A percentile compares a stretch with the other conserved stretches of the same genome.
phyloP scores from a whole-genome alignment of 257 asterid species.

The Prunella vulgaris region DNA sequence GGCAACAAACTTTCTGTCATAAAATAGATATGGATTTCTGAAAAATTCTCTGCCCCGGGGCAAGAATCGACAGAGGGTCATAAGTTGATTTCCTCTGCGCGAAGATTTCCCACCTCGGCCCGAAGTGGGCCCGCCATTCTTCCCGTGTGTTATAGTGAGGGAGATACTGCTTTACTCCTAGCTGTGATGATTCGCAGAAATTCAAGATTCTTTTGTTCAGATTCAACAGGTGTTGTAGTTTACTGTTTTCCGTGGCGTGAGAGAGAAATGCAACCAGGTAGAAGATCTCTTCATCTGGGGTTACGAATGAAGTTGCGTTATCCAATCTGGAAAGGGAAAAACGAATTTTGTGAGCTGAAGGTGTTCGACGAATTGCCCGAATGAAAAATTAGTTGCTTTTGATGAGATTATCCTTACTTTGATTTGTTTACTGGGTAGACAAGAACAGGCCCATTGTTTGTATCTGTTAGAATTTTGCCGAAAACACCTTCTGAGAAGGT shows the following conservation, averaged over 20 bases:
- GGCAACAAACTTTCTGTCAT: conserved; percentile 31
- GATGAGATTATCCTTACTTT: conserved; percentile 39
- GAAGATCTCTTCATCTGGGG: conserved; percentile 77
- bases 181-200: conserved; percentile 49
- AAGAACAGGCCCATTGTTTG: conserved; percentile 76
- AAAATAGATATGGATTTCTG: conserved; percentile 52
- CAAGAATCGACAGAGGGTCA: conserved; percentile 83
- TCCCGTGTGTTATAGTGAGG: conserved; percentile 64
- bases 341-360: not conserved
- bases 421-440: conserved; percentile 82
- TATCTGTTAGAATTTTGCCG: conserved; percentile 56
- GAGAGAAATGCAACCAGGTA: conserved; percentile 78
- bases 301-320: conserved; percentile 73
- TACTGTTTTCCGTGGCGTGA: conserved; percentile 48
- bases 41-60: conserved; percentile 92
- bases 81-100: conserved; percentile 66
- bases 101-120: conserved; percentile 65
- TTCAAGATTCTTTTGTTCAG: conserved; percentile 53
- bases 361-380: conserved; percentile 20
- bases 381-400: not conserved
- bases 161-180: conserved; percentile 81
- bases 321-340: conserved; percentile 58
- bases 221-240: conserved; percentile 41
- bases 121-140: conserved; percentile 78
- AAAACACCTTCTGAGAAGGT: conserved; percentile 63